Conservation (phyloP, 164 flowering plant genomes). For the Dillenia suffruticosa region DNA sequence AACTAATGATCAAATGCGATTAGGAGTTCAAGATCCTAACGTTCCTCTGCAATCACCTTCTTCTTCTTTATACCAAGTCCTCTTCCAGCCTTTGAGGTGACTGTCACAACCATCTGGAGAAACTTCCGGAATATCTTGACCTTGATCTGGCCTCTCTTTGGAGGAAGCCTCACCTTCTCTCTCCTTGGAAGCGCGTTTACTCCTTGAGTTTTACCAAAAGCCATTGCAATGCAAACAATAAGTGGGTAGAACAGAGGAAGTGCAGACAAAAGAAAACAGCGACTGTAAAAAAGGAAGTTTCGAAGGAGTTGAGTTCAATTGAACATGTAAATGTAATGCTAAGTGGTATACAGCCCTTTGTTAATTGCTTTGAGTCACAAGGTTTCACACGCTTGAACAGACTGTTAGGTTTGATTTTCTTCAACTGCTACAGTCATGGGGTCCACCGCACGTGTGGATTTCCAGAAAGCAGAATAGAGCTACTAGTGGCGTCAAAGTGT, state of each 20-base stretch:
- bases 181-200: not conserved
- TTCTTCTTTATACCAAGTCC: constrained; percentile 1
- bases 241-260: not conserved
- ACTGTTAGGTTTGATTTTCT: no score
- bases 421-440: no score
- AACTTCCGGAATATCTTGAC: constrained; percentile 11
- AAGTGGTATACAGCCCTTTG: not conserved
- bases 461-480: no score
- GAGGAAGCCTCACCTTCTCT: constrained; percentile 22
- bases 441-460: no score
- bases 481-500: no score
- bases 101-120: constrained; percentile 5
- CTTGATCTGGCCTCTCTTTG: constrained; percentile 39
- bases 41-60: constrained; percentile 8
- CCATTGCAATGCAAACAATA: constrained; percentile 4
- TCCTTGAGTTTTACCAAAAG: not conserved
- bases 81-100: constrained; percentile 12
- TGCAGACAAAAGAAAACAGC: not conserved
- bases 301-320: not conserved
- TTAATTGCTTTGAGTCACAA: not conserved
- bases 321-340: no score
- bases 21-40: constrained; percentile 1
- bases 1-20: no score
- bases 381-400: not conserved
- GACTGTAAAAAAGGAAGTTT: not conserved